A percentile compares a stretch with the other conserved stretches of the same genome.
phyloP scores from a whole-genome alignment of 352 stramenopile species.

The Phytophthora boehmeriae region DNA sequence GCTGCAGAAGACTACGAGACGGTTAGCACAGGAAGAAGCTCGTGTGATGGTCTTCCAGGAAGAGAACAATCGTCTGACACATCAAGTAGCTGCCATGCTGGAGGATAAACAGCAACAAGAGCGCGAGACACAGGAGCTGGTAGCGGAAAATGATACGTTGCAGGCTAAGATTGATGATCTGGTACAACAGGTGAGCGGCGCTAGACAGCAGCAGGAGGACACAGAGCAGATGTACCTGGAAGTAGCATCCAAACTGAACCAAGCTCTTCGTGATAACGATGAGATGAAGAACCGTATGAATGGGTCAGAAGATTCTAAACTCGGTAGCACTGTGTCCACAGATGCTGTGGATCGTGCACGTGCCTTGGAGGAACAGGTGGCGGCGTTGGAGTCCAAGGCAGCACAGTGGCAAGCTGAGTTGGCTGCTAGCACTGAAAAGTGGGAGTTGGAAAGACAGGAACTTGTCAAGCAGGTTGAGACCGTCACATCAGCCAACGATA shows the following conservation, averaged over 20 bases:
- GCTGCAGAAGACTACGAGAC: conserved; percentile 29
- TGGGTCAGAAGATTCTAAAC: not conserved
- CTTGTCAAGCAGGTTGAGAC: conserved; percentile 30
- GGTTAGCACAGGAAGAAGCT: conserved; percentile 50
- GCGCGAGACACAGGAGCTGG: conserved; percentile 33
- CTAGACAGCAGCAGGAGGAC: conserved; percentile 66
- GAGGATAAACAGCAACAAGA: conserved; percentile 64
- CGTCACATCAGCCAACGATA: conserved; percentile 26
- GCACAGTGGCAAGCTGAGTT: conserved; percentile 11
- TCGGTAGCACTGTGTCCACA: not conserved
- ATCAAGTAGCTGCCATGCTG: conserved; percentile 48
- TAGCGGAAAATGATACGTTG: conserved; percentile 34
- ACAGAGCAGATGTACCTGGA: conserved; percentile 62
- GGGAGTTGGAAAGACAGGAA: conserved; percentile 25
- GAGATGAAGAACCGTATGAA: conserved; percentile 24
- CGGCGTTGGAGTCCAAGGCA: conserved; percentile 7
- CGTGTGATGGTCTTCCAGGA: conserved; percentile 56
- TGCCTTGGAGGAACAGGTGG: conserved; percentile 17
- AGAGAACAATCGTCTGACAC: conserved; percentile 56
- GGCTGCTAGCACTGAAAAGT: conserved; percentile 15
- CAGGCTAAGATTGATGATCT: conserved; percentile 49
- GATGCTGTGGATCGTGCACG: not conserved
- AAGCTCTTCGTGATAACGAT: conserved; percentile 47
- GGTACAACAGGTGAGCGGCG: conserved; percentile 41
- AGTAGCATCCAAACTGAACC: conserved; percentile 63